Evolutionary conservation across 129 eudicot species (phyloP), one percentile per base, ranked within the genome.

Genomic region (Silybum marianum): DNA sequence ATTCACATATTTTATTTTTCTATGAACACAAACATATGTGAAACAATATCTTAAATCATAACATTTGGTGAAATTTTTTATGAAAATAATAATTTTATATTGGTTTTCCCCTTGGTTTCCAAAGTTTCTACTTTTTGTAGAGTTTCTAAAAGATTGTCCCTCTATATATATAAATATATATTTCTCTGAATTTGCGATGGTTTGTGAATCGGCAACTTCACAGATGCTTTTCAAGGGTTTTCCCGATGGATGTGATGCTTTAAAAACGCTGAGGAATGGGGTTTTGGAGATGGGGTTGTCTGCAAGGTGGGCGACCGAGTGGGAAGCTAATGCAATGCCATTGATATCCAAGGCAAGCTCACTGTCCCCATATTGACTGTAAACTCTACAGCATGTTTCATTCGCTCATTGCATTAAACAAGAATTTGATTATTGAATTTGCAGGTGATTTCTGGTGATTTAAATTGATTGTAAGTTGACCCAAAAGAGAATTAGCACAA

Each of bases 161-260:
- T n/a, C n/a, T n/a, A n/a, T n/a, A n/a, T n/a, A n/a, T n/a, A n/a
- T n/a, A n/a, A n/a, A n/a, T 26, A 23, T 26, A 16, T 16, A 30
- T 32, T 16, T 9, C 9, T 72, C 34, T 11, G 28, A 34, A 1
- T 63, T 66, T 71, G 13, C 1, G 14, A 2, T 38, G 4, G 72
- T 13, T 19, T 69, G 32, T 44, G 23, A 54, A 48, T 60, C 70
- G 22, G 40, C 68, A 5, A 48, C 62, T 73, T 40, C 54, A 38
- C 92, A 95, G 99, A 90, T 88, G 97, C 91, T 95, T 40, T 95
- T 95, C 62, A 90, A 92, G 87, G 97, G 92, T 22, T 95, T 92
- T 78, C 99, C 97, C 7, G 84, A 88, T 85, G 90, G 77, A 82
- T 86, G 93, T 81, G 85, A 87, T 32, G 82, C 88, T 65, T 89